Base-by-base conservation (phyloP, 2,329 filamentous ascomycete species). In the Microdochium nivale region DNA sequence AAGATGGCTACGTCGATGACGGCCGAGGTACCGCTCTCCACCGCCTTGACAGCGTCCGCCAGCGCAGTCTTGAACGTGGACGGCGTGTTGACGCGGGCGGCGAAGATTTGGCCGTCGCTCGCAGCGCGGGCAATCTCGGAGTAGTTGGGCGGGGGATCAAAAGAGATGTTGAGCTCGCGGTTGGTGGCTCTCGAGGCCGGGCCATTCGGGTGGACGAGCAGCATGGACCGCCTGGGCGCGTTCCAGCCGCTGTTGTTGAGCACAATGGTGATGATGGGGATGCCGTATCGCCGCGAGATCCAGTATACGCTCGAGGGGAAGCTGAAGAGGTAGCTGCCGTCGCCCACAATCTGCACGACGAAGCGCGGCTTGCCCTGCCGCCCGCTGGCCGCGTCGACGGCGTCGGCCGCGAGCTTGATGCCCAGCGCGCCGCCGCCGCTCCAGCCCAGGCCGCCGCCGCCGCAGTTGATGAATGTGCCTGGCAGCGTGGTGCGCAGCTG, bases 221-320 rank as follows among this genome's bases (percentile, higher is more conserved):
- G 65, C 43, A 81, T 64, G 1, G 79, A 83, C 35, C 72, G 73
- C 2, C 79, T 71, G 3, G 81, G 80, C 1, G 80, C 79, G 58
- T 84, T 81, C 79, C 79, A 83, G 40, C 78, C 77, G 73, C 77
- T 75, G 63, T 81, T 81, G 58, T 81, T 81, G 27, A 81, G 62
- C 4, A 81, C 72, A 52, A 81, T 73, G 0, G 77, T 80, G 56
- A 81, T 55, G 2, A 80, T 65, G 0, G 79, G 78, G 21, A 80
- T 79, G 25, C 71, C 66, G 56, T 81, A 81, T 21, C 77, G 70
- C 57, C 67, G 70, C 7, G 76, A 68, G 44, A 81, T 77, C 78
- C 78, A 81, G 62, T 80, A 75, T 8, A 79, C 77, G 27, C 75
- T 79, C 1, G 71, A 72, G 0, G 78, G 78, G 0, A 79, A 74